phyloP scores from a whole-genome alignment of 164 flowering plant species.

The Aristolochia californica region DNA sequence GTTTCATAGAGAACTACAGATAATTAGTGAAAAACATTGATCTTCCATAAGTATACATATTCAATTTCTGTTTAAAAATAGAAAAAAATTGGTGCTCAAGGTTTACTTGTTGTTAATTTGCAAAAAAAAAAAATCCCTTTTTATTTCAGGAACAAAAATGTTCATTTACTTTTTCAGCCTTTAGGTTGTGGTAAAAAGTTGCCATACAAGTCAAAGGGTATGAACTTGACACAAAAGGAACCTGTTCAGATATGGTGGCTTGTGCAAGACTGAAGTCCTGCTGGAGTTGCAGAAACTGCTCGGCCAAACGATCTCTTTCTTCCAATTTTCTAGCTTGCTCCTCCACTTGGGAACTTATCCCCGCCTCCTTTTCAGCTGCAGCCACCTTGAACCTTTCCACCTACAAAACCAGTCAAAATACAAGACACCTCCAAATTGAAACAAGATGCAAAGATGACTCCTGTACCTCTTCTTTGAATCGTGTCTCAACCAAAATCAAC shows the following conservation, averaged over 20 bases:
- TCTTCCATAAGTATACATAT: no score
- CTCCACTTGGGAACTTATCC: slow-evolving; percentile 28
- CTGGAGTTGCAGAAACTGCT: slow-evolving; percentile 36
- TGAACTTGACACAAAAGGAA: slow-evolving; percentile 4
- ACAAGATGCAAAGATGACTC: neutral
- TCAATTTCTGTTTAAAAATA: no score
- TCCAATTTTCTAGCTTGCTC: slow-evolving; percentile 21
- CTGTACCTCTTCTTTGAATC: slow-evolving; percentile 50
- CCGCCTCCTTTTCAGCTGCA: slow-evolving; percentile 35
- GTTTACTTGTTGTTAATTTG: no score
- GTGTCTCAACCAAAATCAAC: slow-evolving; percentile 34
- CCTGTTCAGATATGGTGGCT: slow-evolving; percentile 36
- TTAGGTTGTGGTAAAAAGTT: neutral
- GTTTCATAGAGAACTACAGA: neutral
- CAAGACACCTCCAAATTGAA: no score
- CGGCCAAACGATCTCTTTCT: slow-evolving; percentile 26
- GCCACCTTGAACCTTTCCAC: slow-evolving; percentile 28
- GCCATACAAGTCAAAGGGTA: neutral
- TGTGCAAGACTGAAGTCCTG: slow-evolving; percentile 40
- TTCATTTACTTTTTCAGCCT: no score
- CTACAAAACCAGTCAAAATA: slow-evolving; percentile 15
- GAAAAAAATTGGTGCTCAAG: no score
- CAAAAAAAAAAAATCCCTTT: neutral
- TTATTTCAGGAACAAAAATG: neutral
- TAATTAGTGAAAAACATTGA: neutral